Conservation (phyloP, 228 moss, liverwort and hornwort genomes). For the Sphagnum magellanicum region DNA sequence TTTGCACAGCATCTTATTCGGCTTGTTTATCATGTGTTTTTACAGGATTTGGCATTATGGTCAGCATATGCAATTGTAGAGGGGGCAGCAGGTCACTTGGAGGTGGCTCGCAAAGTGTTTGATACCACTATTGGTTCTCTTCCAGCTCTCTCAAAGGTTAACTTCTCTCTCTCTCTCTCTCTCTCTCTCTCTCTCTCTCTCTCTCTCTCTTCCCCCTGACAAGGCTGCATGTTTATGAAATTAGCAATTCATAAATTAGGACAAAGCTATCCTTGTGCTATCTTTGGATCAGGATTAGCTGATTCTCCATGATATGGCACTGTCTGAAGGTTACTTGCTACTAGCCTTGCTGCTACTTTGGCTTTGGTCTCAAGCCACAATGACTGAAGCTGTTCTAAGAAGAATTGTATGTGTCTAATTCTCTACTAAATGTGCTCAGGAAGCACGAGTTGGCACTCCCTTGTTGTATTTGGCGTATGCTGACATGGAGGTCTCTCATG, state of each 20-base stretch:
- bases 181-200: not conserved
- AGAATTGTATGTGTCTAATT: not conserved
- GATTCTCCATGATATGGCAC: no score
- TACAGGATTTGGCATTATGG: conserved; percentile 77
- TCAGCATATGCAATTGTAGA: conserved; percentile 84
- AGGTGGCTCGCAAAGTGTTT: conserved; percentile 81
- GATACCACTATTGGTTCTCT: conserved; percentile 83
- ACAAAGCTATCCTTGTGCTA: no score
- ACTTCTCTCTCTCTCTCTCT: not conserved
- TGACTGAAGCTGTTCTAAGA: no score
- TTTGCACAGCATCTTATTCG: no score
- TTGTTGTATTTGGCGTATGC: conserved; percentile 76
- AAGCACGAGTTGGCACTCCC: conserved; percentile 69
- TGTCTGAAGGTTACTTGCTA: no score
- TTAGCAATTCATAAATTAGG: not conserved
- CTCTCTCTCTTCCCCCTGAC: not conserved
- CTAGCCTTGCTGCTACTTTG: no score
- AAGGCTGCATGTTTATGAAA: not conserved
- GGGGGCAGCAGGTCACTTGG: conserved; percentile 74
- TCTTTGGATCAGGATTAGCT: no score
- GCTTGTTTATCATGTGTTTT: conserved; percentile 3
- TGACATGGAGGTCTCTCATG: conserved; percentile 80
- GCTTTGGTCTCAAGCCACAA: no score
- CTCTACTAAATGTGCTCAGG: conserved; percentile 25
- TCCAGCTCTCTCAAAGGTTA: conserved; percentile 38